These are phyloP conservation scores for Thraustochytrium striatum DNA, from an alignment of 352 stramenopile species.

Conservation along the genomic window DNA sequence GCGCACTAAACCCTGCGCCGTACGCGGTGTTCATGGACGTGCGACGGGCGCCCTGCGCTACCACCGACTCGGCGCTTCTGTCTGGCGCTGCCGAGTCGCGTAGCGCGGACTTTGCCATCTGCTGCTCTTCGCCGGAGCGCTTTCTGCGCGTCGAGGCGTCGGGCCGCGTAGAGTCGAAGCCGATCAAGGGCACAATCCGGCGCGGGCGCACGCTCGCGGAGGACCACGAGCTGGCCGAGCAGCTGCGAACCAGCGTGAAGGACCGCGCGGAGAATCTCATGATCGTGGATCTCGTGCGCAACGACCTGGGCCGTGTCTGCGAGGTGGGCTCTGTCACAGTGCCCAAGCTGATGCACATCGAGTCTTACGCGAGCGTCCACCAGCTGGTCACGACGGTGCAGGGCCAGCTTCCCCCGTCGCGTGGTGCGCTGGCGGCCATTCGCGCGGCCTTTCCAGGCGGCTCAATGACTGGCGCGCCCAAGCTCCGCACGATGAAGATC, in stretches of 20 bases:
- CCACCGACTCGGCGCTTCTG: too few species aligned
- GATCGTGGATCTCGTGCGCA: conserved; percentile 80
- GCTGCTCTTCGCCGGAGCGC: conserved; percentile 90
- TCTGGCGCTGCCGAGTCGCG: too few species aligned
- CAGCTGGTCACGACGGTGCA: conserved; percentile 93
- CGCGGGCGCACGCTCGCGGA: conserved; percentile 75
- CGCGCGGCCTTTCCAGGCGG: conserved; percentile 89
- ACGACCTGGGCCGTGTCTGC: conserved; percentile 75
- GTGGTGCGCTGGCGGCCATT: conserved; percentile 79
- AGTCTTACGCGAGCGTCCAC: conserved; percentile 89
- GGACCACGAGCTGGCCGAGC: conserved; percentile 69
- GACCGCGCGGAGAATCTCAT: conserved; percentile 84
- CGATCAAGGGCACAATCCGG: conserved; percentile 77
- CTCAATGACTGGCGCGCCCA: conserved; percentile 96
- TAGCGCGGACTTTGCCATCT: conserved; percentile 72
- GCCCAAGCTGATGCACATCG: conserved; percentile 45
- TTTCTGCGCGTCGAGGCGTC: conserved; percentile 74
- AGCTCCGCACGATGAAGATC: conserved; percentile 91
- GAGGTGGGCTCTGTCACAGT: conserved; percentile 60
- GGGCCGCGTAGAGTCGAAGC: conserved; percentile 79
- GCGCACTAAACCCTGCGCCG: conserved; percentile 84
- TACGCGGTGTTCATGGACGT: conserved; percentile 81
- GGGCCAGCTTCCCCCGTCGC: conserved; percentile 62
- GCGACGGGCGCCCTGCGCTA: too few species aligned
- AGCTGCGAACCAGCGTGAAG: conserved; percentile 76